A percentile compares a stretch with the other conserved stretches of the same genome.
Evolutionary conservation across 2,329 filamentous ascomycete species (phyloP).

Genomic region (Verticillium zaregamsianum): DNA sequence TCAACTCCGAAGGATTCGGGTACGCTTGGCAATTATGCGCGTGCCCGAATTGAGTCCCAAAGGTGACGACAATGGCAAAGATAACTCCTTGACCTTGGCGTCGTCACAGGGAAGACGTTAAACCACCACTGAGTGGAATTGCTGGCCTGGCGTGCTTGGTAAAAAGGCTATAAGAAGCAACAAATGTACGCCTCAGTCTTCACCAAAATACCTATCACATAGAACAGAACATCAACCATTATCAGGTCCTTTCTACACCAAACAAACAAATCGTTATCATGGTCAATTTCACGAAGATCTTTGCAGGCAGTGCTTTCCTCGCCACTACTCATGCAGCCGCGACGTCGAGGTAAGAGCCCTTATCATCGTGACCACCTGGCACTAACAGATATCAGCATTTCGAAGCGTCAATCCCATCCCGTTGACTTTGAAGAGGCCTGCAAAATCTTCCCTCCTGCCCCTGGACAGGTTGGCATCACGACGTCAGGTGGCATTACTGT

Average conservation of each 20-base stretch:
- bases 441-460: neutral
- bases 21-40: too few species aligned
- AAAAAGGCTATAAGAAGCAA: too few species aligned
- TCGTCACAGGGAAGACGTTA: too few species aligned
- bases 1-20: too few species aligned
- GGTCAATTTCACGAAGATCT: neutral
- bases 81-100: too few species aligned
- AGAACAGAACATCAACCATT: too few species aligned
- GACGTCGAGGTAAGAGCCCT: neutral
- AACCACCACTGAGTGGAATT: too few species aligned
- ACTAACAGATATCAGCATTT: neutral
- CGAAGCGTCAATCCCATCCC: neutral
- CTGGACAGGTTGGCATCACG: neutral
- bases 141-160: too few species aligned
- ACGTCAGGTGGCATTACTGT: neutral
- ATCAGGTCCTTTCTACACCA: neutral
- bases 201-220: neutral
- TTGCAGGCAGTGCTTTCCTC: neutral
- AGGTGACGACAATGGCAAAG: too few species aligned
- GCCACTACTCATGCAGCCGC: neutral
- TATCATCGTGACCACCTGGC: neutral
- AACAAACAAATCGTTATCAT: neutral
- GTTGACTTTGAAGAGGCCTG: neutral
- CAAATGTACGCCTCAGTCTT: too few species aligned
- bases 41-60: too few species aligned